Conservation (phyloP, 75 land plant genomes). For the Selaginella moellendorffii region DNA sequence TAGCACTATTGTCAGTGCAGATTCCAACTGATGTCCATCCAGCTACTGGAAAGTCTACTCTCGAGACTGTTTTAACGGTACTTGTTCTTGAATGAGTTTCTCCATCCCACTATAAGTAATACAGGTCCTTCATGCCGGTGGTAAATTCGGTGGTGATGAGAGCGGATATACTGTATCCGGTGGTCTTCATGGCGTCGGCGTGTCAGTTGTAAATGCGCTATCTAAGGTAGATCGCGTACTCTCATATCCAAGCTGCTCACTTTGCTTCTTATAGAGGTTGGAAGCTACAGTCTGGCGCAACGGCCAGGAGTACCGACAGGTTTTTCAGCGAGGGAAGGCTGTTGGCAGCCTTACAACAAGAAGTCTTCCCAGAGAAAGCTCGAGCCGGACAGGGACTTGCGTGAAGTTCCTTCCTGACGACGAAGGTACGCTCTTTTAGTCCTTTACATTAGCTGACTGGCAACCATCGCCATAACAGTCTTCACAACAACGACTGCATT, state of each 20-base stretch:
- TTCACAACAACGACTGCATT: slow-evolving; percentile 68
- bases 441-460: background rate
- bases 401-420: slow-evolving; percentile 92
- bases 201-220: slow-evolving; percentile 97
- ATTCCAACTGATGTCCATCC: slow-evolving; percentile 96
- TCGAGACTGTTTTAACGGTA: slow-evolving; percentile 99
- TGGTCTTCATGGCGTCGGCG: slow-evolving; percentile 95
- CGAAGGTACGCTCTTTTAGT: slow-evolving; percentile 32
- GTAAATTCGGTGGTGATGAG: slow-evolving; percentile 89
- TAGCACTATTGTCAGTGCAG: slow-evolving; percentile 29
- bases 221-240: slow-evolving; percentile 47
- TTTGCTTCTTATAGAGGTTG: slow-evolving; percentile 32
- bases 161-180: slow-evolving; percentile 99
- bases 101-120: background rate
- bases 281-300: slow-evolving; percentile 94
- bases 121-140: slow-evolving; percentile 95
- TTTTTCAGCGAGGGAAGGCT: slow-evolving; percentile 65
- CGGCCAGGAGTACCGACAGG: slow-evolving; percentile 70
- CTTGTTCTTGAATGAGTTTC: background rate
- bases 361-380: slow-evolving; percentile 26
- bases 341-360: slow-evolving; percentile 28
- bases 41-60: slow-evolving; percentile 74
- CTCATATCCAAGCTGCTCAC: background rate
- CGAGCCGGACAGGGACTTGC: slow-evolving; percentile 49
- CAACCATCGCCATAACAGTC: slow-evolving; percentile 34